Conservation (phyloP, 208 protist species). For the Trypanosoma brucei region DNA sequence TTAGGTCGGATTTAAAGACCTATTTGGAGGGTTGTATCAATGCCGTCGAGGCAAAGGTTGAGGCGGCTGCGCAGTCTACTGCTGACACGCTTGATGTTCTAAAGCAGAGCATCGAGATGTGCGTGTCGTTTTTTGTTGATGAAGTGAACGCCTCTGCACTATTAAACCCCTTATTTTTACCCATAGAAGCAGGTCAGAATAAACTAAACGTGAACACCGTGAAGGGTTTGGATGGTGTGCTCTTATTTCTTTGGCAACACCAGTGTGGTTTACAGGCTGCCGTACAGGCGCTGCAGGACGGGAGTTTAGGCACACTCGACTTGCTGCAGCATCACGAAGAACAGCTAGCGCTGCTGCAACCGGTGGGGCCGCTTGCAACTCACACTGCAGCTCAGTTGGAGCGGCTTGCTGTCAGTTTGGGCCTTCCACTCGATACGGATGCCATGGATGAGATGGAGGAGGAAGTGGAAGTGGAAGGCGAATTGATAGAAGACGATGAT, state of each 20-base stretch:
- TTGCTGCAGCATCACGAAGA: constrained; percentile 72
- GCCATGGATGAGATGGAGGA: constrained; percentile 16
- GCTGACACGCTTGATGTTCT: constrained; percentile 16
- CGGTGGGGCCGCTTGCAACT: constrained; percentile 34
- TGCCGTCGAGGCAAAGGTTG: constrained; percentile 14
- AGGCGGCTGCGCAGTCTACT: constrained; percentile 13
- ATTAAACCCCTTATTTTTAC: background rate
- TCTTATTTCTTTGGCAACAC: constrained; percentile 51
- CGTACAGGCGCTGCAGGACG: constrained; percentile 41
- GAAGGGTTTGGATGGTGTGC: constrained; percentile 49
- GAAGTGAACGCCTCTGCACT: constrained; percentile 16
- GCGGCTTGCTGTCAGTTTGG: constrained; percentile 28
- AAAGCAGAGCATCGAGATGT: constrained; percentile 27
- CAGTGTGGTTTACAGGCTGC: constrained; percentile 33
- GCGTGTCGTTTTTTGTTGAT: constrained; percentile 30
- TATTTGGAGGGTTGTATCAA: constrained; percentile 3
- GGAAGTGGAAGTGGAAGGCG: background rate
- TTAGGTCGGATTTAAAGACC: constrained; percentile 3
- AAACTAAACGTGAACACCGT: background rate
- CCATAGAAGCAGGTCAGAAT: background rate
- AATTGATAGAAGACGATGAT: background rate
- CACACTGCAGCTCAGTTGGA: constrained; percentile 24
- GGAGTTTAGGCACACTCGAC: constrained; percentile 55
- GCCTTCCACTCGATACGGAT: constrained; percentile 23
- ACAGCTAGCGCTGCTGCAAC: constrained; percentile 30